These are phyloP conservation scores for Monosporascus sp. DNA, from an alignment of 2,329 filamentous ascomycete species.

Conservation along the genomic window DNA sequence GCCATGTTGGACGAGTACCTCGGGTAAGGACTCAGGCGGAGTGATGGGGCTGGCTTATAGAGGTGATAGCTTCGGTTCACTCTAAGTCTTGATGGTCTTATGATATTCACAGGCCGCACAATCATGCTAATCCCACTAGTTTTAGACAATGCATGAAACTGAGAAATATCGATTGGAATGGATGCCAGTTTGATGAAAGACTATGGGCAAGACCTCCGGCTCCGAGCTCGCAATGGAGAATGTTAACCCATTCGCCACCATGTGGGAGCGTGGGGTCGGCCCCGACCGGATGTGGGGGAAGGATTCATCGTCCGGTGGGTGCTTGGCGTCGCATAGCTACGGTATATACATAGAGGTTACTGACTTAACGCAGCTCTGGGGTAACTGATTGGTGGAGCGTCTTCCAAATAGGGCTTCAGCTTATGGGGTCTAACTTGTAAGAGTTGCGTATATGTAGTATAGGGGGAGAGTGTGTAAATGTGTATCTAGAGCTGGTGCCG, in stretches of 20 bases:
- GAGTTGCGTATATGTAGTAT: no score
- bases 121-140: not conserved
- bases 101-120: not conserved
- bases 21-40: not conserved
- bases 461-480: no score
- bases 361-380: no score
- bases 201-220: not conserved
- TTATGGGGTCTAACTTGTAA: no score
- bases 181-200: not conserved
- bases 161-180: not conserved
- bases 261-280: not conserved
- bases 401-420: no score
- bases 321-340: no score
- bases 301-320: no score
- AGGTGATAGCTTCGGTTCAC: not conserved
- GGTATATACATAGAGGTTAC: no score
- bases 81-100: not conserved
- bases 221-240: not conserved
- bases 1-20: constrained; percentile 13
- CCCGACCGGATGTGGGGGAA: no score
- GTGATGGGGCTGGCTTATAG: not conserved
- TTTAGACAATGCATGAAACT: not conserved
- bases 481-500: no score
- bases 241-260: not conserved
- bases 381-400: no score